Base-by-base conservation (phyloP, 78 protist genomes). In the Pigoraptor vietnamica region DNA sequence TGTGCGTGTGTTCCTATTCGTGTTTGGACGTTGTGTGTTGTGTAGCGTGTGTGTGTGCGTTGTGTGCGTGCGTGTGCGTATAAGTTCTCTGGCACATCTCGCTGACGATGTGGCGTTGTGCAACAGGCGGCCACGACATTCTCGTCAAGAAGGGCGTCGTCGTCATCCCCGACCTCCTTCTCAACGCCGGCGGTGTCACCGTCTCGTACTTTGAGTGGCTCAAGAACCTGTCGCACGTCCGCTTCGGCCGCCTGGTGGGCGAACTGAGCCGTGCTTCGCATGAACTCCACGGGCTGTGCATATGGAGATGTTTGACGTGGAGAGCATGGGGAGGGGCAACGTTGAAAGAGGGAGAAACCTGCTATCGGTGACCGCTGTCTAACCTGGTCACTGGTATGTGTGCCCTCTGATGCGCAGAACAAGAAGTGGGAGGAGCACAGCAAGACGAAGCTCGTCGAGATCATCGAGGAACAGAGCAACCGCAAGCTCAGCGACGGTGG, bases 161-260 rank as follows among this genome's bases (percentile, higher is more conserved):
- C 86, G 88, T 97, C 94, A 93, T 97, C 37, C 98, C 98, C 89
- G 98, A 97, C 89, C 48, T 97, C 39, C 82, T 93, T 37, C 89
- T 94, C 86, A 97, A 97, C 84, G 97, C 98, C 86, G 98, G 98
- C 88, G 97, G 98, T 97, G 98, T 97, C 92, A 95, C 96, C 92
- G 98, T 95, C 33, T 95, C 97, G 23, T 97, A 97, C 93, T 97
- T 97, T 81, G 98, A 97, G 91, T 97, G 98, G 98, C 94, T 97
- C 82, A 97, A 97, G 96, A 97, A 97, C 95, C 91, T 97, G 87
- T 84, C 94, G 0, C 97, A 92, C 84, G 94, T 95, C n/a, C 93
- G 92, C 88, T 95, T 92, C 36, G 94, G 94, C 29, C 94, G 95
- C 48, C 86, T 95, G 90, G 93, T 87, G 37, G 19, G 90, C 88